phyloP scores from a whole-genome alignment of 148 eudicot genomes.

The Persicaria maculosa region DNA sequence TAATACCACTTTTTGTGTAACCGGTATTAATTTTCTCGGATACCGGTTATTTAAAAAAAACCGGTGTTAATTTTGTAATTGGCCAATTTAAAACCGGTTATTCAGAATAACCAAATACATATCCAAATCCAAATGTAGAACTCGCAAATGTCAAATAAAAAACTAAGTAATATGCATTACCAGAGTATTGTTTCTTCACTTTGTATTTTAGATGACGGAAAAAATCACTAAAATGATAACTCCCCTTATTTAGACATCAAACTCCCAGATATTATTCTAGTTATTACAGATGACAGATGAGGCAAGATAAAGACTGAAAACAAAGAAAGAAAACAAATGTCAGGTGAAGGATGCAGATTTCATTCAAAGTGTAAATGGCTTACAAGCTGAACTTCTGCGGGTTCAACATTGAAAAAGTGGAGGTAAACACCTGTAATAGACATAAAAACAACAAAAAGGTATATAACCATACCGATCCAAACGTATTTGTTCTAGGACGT shows the following conservation, averaged over 20 bases:
- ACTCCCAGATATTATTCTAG: not conserved
- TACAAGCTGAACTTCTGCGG: not conserved
- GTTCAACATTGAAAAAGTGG: conserved; percentile 4
- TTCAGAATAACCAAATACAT: no score
- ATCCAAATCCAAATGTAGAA: no score
- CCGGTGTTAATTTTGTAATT: no score
- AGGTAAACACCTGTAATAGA: not conserved
- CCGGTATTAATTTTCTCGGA: no score
- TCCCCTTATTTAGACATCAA: not conserved
- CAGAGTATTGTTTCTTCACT: not conserved
- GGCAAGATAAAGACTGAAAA: not conserved
- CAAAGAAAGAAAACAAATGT: not conserved
- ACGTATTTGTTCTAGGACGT: conserved; percentile 95
- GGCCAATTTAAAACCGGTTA: no score
- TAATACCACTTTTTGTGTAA: no score
- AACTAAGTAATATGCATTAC: not conserved
- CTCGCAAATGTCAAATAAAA: no score
- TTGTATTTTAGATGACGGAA: not conserved
- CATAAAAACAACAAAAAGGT: not conserved
- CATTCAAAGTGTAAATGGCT: not conserved
- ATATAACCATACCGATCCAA: conserved; percentile 77
- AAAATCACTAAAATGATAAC: not conserved
- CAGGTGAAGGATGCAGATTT: not conserved
- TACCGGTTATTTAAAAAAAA: no score
- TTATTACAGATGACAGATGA: not conserved